Evolutionary conservation across 192 early-diverging fungal species (phyloP), one percentile per base, ranked within the genome.

Genomic region (Gonapodya prolifera): DNA sequence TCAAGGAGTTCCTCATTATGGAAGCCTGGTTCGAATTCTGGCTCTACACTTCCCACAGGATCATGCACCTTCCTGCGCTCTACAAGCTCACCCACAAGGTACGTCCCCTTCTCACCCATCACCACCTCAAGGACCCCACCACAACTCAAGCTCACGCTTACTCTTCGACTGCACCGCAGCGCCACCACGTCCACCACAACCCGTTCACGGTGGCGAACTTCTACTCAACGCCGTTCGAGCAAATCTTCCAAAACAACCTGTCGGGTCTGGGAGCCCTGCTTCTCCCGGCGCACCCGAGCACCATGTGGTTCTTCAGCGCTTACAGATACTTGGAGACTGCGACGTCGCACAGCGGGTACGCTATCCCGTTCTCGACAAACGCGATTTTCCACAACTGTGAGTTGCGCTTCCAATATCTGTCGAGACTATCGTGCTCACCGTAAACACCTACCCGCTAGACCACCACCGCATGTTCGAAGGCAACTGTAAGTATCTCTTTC

Each of bases 381-480:
- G 71, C 71, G 18, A 2, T 73, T 2, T 73, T 73, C 71, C 71
- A 73, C 71, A 73, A 73, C 71, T 32, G 71, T 73, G 71, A 32
- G 71, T 73, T 13, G 8, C 71, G 45, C n/a, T n/a, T n/a, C 45
- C 45, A n/a, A n/a, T 8, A n/a, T n/a, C 8, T 8, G 45, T 8
- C 45, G 45, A n/a, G 45, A 69, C 45, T 69, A 69, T 69, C 13
- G 8, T n/a, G n/a, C n/a, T 69, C 13, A 69, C 45, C 45, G n/a
- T n/a, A n/a, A n/a, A n/a, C 45, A n/a, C n/a, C 45, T n/a, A n/a
- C 45, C 13, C 45, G 8, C 2, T 32, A 73, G 71, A 73, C 31
- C 71, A 73, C 71, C 71, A 73, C 71, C 71, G 71, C 31, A 32
- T 32, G 71, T 73, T 73, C 31, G 71, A 73, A 32, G 71, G 71